Evolutionary conservation across 305 asterid genomes (phyloP), one percentile per base, ranked within the genome.

Genomic region (Lippia alba): DNA sequence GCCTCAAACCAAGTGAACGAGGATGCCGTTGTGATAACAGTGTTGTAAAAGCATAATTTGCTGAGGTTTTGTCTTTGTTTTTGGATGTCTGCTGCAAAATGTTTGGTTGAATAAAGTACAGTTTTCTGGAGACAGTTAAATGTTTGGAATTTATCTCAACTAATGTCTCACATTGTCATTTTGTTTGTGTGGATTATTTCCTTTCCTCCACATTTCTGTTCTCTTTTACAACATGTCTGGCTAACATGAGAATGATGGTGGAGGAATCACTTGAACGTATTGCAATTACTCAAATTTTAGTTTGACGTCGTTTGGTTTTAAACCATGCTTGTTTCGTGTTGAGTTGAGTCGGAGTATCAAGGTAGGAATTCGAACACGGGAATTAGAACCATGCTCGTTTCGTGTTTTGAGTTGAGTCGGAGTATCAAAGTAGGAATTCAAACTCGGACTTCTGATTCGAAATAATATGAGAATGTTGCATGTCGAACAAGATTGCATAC

Each of bases 1-100:
- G 50, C 66, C 71, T 71, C 82, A 10, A 36, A 60, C 79, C 72
- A 82, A 84, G 79, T 81, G 79, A 76, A 64, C 57, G 72, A 69
- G 64, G 64, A 32, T 56, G 51, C 39, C 40, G 46, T 73, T 66
- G 17, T 51, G 61, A n/a, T 64, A 24, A 59, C 39, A 11, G 45
- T 56, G 24, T 32, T 12, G 33, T 19, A 12, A 24, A 24, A 70
- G 67, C 76, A 4, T 36, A 36, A 36, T 77, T 64, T 56, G 58
- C 56, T 40, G 40, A 62, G 56, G 48, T 59, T 56, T 66, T 56
- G 64, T 34, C 49, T 55, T 44, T 32, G 41, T 36, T 46, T 50
- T 63, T 57, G 71, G 76, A 4, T 55, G 57, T 36, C 24, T 61
- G 54, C 40, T 64, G 66, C 74, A 40, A 46, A 54, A 50, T 60